phyloP scores from a whole-genome alignment of 306 rosid species.

The Corylus avellana region DNA sequence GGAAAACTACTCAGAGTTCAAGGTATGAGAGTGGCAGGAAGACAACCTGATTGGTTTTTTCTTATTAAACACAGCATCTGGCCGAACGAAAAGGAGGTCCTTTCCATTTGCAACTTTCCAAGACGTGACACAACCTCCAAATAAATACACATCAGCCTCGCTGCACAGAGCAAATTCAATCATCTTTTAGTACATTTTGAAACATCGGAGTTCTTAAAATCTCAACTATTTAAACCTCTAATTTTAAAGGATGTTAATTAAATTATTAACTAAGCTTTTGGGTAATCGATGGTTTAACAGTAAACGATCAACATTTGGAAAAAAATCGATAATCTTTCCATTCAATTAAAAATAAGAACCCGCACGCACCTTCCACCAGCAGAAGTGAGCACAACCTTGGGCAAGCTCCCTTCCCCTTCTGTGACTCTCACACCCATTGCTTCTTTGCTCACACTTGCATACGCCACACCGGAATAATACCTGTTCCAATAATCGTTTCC shows the following conservation, averaged over 20 bases:
- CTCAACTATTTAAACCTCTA: too few relatives aligned
- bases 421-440: slow-evolving; percentile 55
- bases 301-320: too few relatives aligned
- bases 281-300: too few relatives aligned
- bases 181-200: background rate
- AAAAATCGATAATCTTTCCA: too few relatives aligned
- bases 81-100: slow-evolving; percentile 90
- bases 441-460: slow-evolving; percentile 60
- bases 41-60: slow-evolving; percentile 91
- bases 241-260: too few relatives aligned
- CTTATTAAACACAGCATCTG: slow-evolving; percentile 85
- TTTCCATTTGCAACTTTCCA: slow-evolving; percentile 79
- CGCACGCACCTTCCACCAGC: slow-evolving; percentile 60
- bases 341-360: too few relatives aligned
- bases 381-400: slow-evolving; percentile 79
- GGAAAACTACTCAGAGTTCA: background rate
- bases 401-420: slow-evolving; percentile 85
- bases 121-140: slow-evolving; percentile 84
- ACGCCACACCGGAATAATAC: slow-evolving; percentile 44
- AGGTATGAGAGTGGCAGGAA: background rate
- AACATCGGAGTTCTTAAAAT: too few relatives aligned
- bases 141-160: slow-evolving; percentile 82
- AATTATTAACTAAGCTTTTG: too few relatives aligned
- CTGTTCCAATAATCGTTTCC: slow-evolving; percentile 21
- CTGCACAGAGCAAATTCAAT: slow-evolving; percentile 44